A percentile compares a stretch with the other conserved stretches of the same genome.
Evolutionary conservation across 2,329 filamentous ascomycete genomes (phyloP).

Genomic region (Ambrosiella cleistominuta): DNA sequence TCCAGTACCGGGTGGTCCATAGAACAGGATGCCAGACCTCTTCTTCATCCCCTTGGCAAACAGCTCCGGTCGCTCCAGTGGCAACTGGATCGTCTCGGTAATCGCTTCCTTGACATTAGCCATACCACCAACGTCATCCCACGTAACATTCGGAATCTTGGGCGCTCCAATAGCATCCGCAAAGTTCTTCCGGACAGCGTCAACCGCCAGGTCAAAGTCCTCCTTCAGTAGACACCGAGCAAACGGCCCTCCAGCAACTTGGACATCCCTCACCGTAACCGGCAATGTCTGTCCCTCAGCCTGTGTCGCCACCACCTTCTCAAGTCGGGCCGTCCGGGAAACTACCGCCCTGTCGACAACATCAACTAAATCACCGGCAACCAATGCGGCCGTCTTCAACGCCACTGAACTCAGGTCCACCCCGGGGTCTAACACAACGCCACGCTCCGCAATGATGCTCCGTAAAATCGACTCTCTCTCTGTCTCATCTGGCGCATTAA

Average conservation of each 20-base stretch:
- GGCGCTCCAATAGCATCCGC: conserved; percentile 92
- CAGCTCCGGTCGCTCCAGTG: conserved; percentile 75
- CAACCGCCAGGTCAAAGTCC: conserved; percentile 86
- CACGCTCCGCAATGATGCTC: conserved; percentile 57
- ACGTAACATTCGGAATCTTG: conserved; percentile 92
- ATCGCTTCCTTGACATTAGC: conserved; percentile 94
- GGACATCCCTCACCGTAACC: conserved; percentile 63
- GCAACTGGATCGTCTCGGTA: conserved; percentile 88
- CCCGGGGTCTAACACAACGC: conserved; percentile 60
- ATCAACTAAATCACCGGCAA: conserved; percentile 85
- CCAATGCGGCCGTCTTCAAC: conserved; percentile 85
- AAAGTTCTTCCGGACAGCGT: conserved; percentile 93
- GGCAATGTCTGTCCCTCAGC: conserved; percentile 18
- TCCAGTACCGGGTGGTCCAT: conserved; percentile 77
- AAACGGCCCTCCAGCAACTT: conserved; percentile 66
- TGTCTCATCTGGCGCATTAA: conserved; percentile 78
- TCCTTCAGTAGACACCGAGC: conserved; percentile 61
- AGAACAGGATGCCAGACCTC: conserved; percentile 81
- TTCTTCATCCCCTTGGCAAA: conserved; percentile 98
- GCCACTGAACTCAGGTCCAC: conserved; percentile 75
- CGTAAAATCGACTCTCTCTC: conserved; percentile 78
- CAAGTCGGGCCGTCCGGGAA: conserved; percentile 57
- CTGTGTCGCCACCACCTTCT: conserved; percentile 30
- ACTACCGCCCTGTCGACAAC: conserved; percentile 80
- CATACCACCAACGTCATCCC: conserved; percentile 88